Percentiles rank a stretch among this genome's conserved stretches.
Conservation (phyloP, 1,284 basidiomycete species). For the Termitomyces sp. region DNA sequence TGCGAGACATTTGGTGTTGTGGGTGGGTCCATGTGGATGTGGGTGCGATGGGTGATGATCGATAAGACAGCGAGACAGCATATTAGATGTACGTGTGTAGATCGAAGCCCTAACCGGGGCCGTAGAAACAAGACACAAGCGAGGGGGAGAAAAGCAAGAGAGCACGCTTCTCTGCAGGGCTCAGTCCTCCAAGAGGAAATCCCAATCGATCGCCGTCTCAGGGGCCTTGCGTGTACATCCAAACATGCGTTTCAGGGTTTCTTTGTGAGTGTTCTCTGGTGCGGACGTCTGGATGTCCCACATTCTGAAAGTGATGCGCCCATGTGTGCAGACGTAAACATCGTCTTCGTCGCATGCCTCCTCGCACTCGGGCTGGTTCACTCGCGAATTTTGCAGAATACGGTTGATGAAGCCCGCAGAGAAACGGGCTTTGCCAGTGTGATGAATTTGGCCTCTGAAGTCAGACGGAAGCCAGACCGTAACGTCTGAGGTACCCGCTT, state of each 20-base stretch:
- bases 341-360: conserved; percentile 48
- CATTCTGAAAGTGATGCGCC: conserved; percentile 65
- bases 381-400: conserved; percentile 53
- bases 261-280: conserved; percentile 56
- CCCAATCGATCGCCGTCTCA: conserved; percentile 63
- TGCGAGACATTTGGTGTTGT: conserved; percentile 1
- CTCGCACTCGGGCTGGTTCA: conserved; percentile 44
- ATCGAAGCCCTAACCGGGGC: not conserved
- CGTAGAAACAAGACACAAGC: conserved; percentile 5
- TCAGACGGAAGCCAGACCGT: conserved; percentile 74
- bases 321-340: conserved; percentile 54
- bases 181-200: conserved; percentile 68
- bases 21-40: conserved; percentile 6
- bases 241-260: conserved; percentile 61
- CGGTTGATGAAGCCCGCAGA: conserved; percentile 70
- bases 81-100: conserved; percentile 7
- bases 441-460: conserved; percentile 62
- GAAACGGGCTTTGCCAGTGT: conserved; percentile 49
- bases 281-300: conserved; percentile 66
- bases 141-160: conserved; percentile 12
- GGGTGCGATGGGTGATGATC: not conserved
- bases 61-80: not conserved
- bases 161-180: not conserved
- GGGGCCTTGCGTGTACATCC: conserved; percentile 49
- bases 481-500: conserved; percentile 55